Evolutionary conservation across 2,329 filamentous ascomycete species (phyloP), one percentile per base, ranked within the genome.

Genomic region (Epichloe typhina): DNA sequence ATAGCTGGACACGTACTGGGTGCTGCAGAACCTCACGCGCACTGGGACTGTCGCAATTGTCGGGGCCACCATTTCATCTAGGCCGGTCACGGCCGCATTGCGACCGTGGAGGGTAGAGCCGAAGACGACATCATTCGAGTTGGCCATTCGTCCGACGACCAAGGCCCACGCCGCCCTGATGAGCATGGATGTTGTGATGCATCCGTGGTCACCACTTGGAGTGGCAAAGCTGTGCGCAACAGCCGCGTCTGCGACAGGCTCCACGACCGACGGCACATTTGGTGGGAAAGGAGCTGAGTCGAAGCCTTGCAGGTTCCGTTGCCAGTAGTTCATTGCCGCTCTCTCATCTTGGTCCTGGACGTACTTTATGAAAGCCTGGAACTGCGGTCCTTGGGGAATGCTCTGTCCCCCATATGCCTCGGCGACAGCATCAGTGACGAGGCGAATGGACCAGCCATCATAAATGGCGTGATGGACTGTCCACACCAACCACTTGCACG

Each of bases 391-490:
- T 5, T 36, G 42, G 7, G 6, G 8, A 3, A 51, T 12, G 6
- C 5, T 4, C 5, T 40, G 31, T 8, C 52, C 50, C 50, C 38
- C 44, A 26, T 53, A 55, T 2, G 35, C 44, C 8, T 39, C 12
- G 3, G 35, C 50, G n/a, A 50, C 44, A 15, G 71, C 63, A 1
- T 71, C 57, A 4, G 72, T 54, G 3, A 67, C 67, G 63, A 72
- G 67, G 1, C 67, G 70, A 68, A 73, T 73, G 11, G 73, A 53
- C 53, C 52, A 55, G n/a, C 52, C 75, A 44, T 79, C 75, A 49
- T 77, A 78, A 0, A 77, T 58, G 7, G 70, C 71, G 51, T 79
- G 75, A 52, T 76, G 74, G 58, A 73, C 68, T 0, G 44, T 50
- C 46, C 46, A 33, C 3, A 43, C 70, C 70, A 56, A 71, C 60